Evolutionary conservation across 495 filamentous ascomycete genomes (phyloP).

Genomic region (Penicillium verhagenii): DNA sequence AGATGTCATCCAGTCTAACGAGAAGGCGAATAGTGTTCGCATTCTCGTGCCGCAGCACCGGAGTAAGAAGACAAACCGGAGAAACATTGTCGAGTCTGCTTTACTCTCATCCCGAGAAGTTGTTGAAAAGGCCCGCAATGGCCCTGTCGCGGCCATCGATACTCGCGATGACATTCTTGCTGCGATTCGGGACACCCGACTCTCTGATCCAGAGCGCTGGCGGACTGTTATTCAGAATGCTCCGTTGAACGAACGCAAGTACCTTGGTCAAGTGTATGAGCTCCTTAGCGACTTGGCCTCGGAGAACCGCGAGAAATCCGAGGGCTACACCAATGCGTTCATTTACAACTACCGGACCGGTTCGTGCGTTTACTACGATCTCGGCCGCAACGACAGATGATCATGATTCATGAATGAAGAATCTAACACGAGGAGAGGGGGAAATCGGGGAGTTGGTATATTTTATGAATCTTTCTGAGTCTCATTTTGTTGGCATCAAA

Average conservation of each 20-base stretch:
- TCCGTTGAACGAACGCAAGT: constrained; percentile 75
- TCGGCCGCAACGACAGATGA: constrained; percentile 42
- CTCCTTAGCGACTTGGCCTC: constrained; percentile 63
- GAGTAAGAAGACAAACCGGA: constrained; percentile 87
- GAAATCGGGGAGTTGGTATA: not conserved
- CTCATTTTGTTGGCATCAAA: not conserved
- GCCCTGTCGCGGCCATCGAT: constrained; percentile 85
- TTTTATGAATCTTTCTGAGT: not conserved
- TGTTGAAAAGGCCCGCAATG: constrained; percentile 63
- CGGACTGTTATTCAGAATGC: constrained; percentile 74
- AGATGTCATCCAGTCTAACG: constrained; percentile 35
- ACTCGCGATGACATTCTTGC: constrained; percentile 84
- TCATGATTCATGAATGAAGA: not conserved
- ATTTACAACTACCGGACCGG: constrained; percentile 80
- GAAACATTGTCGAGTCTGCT: constrained; percentile 77
- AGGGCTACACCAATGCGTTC: constrained; percentile 63
- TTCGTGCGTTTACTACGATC: constrained; percentile 72
- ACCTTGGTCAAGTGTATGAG: constrained; percentile 83
- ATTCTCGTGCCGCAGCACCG: constrained; percentile 77
- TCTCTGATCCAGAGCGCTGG: constrained; percentile 87
- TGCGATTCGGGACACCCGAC: constrained; percentile 66
- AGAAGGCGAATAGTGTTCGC: constrained; percentile 70
- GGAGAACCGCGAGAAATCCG: constrained; percentile 48
- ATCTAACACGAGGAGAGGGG: not conserved
- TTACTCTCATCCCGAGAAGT: constrained; percentile 61